Conservation (phyloP, 1,139 yeast genomes). For the Scheffersomyces insectosa region DNA sequence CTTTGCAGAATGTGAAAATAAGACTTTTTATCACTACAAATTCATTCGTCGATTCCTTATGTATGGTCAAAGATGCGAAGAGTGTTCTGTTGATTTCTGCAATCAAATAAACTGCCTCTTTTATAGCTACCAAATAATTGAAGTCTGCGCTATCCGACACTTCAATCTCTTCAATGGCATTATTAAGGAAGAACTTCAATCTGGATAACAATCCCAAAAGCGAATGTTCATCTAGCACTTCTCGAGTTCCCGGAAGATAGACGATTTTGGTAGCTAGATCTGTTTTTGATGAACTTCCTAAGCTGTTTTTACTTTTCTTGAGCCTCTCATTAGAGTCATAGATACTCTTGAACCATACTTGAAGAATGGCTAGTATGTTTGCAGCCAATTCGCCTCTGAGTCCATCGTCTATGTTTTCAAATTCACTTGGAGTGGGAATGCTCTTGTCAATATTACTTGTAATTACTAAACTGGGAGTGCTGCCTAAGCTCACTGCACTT, state of each 20-base stretch:
- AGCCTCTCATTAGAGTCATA: conserved; percentile 13
- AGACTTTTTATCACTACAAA: conserved; percentile 19
- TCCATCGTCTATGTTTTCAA: conserved; percentile 27
- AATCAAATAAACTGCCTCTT: conserved; percentile 28
- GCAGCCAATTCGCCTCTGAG: conserved; percentile 25
- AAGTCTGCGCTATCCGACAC: conserved; percentile 15
- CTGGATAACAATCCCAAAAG: conserved; percentile 17
- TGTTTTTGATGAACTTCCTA: conserved; percentile 2
- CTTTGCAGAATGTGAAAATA: conserved; percentile 21
- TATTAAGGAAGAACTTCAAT: conserved; percentile 21
- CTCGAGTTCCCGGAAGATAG: conserved; percentile 16
- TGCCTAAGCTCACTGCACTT: neutral
- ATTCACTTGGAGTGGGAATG: conserved; percentile 7
- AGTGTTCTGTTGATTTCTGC: conserved; percentile 26
- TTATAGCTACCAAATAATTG: conserved; percentile 22
- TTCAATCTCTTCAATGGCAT: conserved; percentile 17
- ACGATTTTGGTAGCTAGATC: conserved; percentile 17
- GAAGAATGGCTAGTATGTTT: conserved; percentile 28
- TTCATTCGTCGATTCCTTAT: conserved; percentile 15
- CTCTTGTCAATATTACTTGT: neutral
- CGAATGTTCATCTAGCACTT: conserved; percentile 13
- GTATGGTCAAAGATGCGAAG: conserved; percentile 14
- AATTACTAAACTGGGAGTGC: neutral
- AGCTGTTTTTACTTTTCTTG: conserved; percentile 3
- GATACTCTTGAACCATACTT: conserved; percentile 24